phyloP scores from a whole-genome alignment of 2,329 filamentous ascomycete species.

The Neofusicoccum kwambonambiense region DNA sequence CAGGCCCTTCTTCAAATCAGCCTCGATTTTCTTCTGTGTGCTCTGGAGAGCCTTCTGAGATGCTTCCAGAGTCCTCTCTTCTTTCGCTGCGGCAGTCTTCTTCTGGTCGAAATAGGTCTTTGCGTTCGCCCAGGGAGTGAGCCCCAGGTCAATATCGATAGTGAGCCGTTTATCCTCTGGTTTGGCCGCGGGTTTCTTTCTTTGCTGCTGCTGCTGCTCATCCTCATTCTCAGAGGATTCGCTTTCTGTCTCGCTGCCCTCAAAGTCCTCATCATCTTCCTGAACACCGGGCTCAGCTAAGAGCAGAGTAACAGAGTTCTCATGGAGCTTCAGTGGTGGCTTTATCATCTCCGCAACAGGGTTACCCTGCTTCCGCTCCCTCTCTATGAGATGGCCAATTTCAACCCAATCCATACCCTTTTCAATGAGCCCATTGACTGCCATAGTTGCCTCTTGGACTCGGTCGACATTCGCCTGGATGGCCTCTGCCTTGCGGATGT shows the following conservation, averaged over 20 bases:
- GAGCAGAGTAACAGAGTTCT: slow-evolving; percentile 80
- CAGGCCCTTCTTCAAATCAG: slow-evolving; percentile 80
- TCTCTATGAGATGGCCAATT: slow-evolving; percentile 81
- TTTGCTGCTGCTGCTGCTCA: slow-evolving; percentile 29
- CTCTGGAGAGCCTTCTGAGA: slow-evolving; percentile 82
- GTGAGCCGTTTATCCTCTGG: slow-evolving; percentile 52
- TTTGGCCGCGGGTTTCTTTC: slow-evolving; percentile 22
- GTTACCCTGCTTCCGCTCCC: slow-evolving; percentile 78
- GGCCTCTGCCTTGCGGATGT: slow-evolving; percentile 82
- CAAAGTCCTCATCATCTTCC: slow-evolving; percentile 59
- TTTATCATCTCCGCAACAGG: slow-evolving; percentile 84
- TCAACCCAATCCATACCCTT: slow-evolving; percentile 98
- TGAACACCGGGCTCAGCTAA: slow-evolving; percentile 69
- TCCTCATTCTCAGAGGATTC: slow-evolving; percentile 46
- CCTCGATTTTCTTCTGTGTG: slow-evolving; percentile 81
- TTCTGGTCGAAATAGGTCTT: slow-evolving; percentile 90
- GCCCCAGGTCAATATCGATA: slow-evolving; percentile 79
- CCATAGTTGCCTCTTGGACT: slow-evolving; percentile 88
- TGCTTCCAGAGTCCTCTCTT: slow-evolving; percentile 80
- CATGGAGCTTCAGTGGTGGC: slow-evolving; percentile 82
- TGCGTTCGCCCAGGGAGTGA: slow-evolving; percentile 87
- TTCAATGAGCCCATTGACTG: slow-evolving; percentile 84
- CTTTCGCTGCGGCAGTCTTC: slow-evolving; percentile 78
- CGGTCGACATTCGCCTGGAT: slow-evolving; percentile 88
- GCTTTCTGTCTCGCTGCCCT: slow-evolving; percentile 57